Evolutionary conservation across 2,329 filamentous ascomycete species (phyloP).

Genomic region (Colletotrichum sp.): DNA sequence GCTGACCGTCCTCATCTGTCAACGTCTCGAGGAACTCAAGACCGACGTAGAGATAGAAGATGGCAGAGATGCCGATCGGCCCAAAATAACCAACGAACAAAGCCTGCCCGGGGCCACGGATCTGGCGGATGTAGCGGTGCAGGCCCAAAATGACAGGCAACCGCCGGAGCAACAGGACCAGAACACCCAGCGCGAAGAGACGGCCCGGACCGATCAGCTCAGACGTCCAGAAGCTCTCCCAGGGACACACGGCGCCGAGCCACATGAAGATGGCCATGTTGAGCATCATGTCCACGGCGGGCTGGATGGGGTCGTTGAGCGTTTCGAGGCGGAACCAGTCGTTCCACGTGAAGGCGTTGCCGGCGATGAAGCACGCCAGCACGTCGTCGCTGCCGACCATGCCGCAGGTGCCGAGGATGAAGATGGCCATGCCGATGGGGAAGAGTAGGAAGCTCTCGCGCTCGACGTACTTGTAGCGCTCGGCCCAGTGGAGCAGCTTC

Average conservation of each 20-base stretch:
- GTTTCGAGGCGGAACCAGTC: constrained; percentile 94
- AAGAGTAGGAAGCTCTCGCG: constrained; percentile 89
- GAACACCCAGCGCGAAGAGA: not conserved
- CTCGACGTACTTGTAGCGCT: constrained; percentile 82
- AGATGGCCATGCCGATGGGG: constrained; percentile 82
- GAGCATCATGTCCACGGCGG: constrained; percentile 92
- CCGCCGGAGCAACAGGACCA: not conserved
- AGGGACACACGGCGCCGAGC: constrained; percentile 87
- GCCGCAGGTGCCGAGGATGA: constrained; percentile 86
- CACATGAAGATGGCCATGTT: constrained; percentile 90
- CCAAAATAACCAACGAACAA: not conserved
- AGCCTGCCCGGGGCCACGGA: not conserved
- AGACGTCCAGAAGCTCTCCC: constrained; percentile 63
- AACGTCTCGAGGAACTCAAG: not conserved
- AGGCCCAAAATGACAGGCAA: not conserved
- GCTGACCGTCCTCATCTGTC: not conserved
- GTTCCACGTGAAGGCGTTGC: constrained; percentile 90
- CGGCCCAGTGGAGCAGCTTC: constrained; percentile 82
- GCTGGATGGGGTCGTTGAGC: constrained; percentile 86
- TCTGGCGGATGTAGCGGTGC: not conserved
- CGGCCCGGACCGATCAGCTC: not conserved
- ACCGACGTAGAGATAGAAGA: not conserved
- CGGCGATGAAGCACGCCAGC: constrained; percentile 89
- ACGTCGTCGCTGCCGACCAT: constrained; percentile 90
- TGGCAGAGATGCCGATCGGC: not conserved